Base-by-base conservation (phyloP, 306 rosid genomes). In the Dryas octopetala region DNA sequence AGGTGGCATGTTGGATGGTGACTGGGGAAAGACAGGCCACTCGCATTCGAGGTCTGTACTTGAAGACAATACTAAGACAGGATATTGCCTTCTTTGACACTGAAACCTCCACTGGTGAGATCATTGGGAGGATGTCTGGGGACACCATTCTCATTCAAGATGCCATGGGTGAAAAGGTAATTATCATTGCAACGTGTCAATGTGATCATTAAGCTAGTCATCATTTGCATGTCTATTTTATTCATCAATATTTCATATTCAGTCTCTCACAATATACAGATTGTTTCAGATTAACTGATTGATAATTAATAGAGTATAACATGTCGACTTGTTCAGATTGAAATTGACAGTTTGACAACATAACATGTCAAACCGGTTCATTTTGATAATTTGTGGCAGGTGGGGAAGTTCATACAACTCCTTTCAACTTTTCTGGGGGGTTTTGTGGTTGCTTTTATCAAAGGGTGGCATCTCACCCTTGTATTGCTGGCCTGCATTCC, bases 1-100 rank as follows among this genome's bases (percentile, higher is more conserved):
- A 94, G 95, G 96, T 94, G 57, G 4, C 98, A n/a, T 84, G 93
- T 75, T 94, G 97, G 98, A 88, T 88, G 89, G 93, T 94, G 40
- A 90, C 96, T 0, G 97, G 97, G 68, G 98, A 91, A 75, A 90
- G 98, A 77, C 98, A 94, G 50, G 96, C 97, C 0, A 62, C 95
- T 4, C 65, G 97, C 9, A 91, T 94, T 64, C 88, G 98, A 44
- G 78, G 90, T 19, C 73, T 90, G 84, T 94, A 94, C 86, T 85
- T 94, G 84, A 86, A 87, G 79, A 87, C 94, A 11, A 94, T 91
- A 68, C 66, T 91, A 1, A 83, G 93, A 62, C 98, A 94, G 19
- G 98, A 94, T 70, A 88, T 94, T 82, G 88, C 86, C 23, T 94
- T 82, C 85, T 91, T 94, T 46, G 98, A 94, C 82, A 90, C 92